Evolutionary conservation across 768 basidiomycete genomes (phyloP).

Genomic region (Amylocystis lapponica): DNA sequence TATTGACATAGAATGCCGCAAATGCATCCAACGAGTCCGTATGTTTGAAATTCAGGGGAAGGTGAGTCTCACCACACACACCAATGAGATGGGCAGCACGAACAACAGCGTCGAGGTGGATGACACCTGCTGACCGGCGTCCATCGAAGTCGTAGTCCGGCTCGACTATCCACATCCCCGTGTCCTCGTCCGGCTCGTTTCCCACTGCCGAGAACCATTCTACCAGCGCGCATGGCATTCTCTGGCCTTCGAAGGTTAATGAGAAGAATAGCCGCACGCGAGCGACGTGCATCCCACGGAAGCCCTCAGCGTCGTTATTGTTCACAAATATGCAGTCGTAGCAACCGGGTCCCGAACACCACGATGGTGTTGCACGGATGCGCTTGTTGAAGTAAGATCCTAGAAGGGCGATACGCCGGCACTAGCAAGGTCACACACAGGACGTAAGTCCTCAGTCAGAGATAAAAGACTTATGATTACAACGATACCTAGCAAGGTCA

Average conservation of each 20-base stretch:
- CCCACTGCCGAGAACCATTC: constrained; percentile 6
- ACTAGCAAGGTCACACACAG: too few relatives aligned
- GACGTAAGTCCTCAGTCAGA: too few relatives aligned
- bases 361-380: constrained; percentile 18
- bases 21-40: too few relatives aligned
- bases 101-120: constrained; percentile 17
- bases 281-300: constrained; percentile 15
- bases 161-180: constrained; percentile 24
- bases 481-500: too few relatives aligned
- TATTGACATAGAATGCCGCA: too few relatives aligned
- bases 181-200: constrained; percentile 18
- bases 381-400: too few relatives aligned
- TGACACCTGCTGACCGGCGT: constrained; percentile 4
- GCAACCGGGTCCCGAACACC: constrained; percentile 9
- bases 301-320: constrained; percentile 8
- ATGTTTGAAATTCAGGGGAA: too few relatives aligned
- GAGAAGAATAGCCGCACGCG: constrained; percentile 20
- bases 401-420: too few relatives aligned
- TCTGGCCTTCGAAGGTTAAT: constrained; percentile 15
- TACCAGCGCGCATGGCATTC: constrained; percentile 15
- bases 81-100: constrained; percentile 26
- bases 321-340: constrained; percentile 21
- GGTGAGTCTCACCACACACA: background rate
- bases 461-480: too few relatives aligned
- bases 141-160: constrained; percentile 10